Evolutionary conservation across 257 asterid genomes (phyloP).

Genomic region (Penstemon newberryi): DNA sequence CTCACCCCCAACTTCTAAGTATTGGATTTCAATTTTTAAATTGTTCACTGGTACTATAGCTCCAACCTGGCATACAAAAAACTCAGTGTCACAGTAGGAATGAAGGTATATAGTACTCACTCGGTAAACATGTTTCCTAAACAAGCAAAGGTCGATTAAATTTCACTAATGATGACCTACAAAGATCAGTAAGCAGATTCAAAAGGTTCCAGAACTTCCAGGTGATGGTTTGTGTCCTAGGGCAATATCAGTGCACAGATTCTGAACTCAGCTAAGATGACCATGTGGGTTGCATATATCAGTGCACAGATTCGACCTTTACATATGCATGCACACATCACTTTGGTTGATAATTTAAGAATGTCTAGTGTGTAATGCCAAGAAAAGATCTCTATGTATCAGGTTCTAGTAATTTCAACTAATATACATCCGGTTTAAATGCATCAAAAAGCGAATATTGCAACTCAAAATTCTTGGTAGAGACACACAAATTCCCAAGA

Average conservation of each 20-base stretch:
- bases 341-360: background rate
- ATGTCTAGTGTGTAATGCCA: background rate
- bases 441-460: background rate
- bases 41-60: background rate
- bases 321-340: background rate
- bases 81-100: background rate
- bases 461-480: background rate
- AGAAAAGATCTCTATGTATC: background rate
- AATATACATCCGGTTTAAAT: background rate
- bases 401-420: background rate
- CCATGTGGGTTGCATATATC: background rate
- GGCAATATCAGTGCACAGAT: background rate
- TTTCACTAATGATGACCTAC: background rate
- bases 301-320: background rate
- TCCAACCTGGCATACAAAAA: background rate
- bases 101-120: background rate
- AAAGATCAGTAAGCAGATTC: no score
- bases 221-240: background rate
- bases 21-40: background rate
- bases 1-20: background rate
- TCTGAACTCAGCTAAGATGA: background rate
- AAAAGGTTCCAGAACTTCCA: no score
- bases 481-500: background rate
- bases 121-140: background rate
- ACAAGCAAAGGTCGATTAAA: background rate